Conservation (phyloP, 2,329 filamentous ascomycete genomes). For the Beauveria varroae region DNA sequence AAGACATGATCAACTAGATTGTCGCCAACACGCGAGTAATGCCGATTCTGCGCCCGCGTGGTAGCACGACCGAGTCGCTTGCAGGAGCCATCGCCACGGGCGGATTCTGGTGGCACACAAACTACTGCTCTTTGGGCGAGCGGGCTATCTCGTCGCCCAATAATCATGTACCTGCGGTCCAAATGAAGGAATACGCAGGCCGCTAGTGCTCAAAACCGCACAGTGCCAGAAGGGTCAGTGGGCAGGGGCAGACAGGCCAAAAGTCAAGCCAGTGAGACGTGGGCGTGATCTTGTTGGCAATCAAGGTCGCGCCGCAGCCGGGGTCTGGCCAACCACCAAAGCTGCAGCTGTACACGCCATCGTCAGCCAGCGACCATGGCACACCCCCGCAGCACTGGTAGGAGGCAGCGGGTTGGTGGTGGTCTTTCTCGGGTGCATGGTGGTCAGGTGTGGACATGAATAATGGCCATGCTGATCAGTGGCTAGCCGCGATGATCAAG, state of each 20-base stretch:
- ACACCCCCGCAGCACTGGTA: too few relatives aligned
- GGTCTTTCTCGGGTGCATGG: neutral
- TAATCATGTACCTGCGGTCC: constrained; percentile 7
- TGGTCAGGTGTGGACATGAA: neutral
- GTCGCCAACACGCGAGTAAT: too few relatives aligned
- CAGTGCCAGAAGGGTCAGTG: neutral
- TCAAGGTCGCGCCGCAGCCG: neutral
- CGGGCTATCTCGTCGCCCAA: neutral
- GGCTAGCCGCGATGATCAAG: neutral
- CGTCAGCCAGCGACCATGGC: neutral
- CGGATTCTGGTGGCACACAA: neutral
- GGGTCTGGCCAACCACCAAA: neutral
- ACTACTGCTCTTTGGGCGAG: neutral
- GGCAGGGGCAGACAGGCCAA: neutral
- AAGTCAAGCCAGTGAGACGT: neutral
- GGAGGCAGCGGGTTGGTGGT: too few relatives aligned
- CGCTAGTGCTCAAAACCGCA: constrained; percentile 1
- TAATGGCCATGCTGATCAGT: neutral
- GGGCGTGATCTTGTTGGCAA: neutral
- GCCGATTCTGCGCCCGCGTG: neutral
- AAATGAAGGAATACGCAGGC: constrained; percentile 8
- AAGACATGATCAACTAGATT: too few relatives aligned
- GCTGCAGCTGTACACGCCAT: too few relatives aligned
- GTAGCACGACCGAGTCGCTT: neutral
- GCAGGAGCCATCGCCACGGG: neutral